Conservation (phyloP, 768 basidiomycete genomes). For the Tulasnella sp. region DNA sequence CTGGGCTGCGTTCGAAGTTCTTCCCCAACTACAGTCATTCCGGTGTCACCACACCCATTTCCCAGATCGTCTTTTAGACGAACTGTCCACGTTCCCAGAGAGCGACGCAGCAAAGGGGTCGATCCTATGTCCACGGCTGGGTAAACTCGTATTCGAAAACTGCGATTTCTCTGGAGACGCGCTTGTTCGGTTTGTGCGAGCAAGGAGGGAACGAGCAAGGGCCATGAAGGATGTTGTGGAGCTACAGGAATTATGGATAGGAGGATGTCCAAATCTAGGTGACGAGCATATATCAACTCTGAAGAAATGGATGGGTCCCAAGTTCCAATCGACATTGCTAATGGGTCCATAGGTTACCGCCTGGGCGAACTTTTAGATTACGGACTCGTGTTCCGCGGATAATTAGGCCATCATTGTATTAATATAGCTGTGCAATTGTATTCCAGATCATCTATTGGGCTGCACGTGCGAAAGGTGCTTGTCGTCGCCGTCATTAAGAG, state of each 20-base stretch:
- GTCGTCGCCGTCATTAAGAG: too few species aligned
- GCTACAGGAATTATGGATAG: slow-evolving; percentile 9
- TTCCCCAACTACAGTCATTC: slow-evolving; percentile 12
- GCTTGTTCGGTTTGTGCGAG: slow-evolving; percentile 8
- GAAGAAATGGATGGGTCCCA: slow-evolving; percentile 5
- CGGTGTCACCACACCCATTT: slow-evolving; percentile 14
- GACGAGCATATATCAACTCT: neutral
- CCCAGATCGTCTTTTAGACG: slow-evolving; percentile 2
- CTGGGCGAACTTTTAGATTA: too few species aligned
- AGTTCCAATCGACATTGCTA: slow-evolving; percentile 6
- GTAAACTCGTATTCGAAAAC: slow-evolving; percentile 13
- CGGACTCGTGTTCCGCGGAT: too few species aligned
- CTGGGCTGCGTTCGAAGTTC: slow-evolving; percentile 6
- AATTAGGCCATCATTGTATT: too few species aligned
- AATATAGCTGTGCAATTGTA: too few species aligned
- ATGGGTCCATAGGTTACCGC: too few species aligned
- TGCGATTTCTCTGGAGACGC: slow-evolving; percentile 7
- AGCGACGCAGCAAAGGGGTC: neutral
- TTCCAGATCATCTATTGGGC: too few species aligned
- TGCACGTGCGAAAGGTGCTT: too few species aligned
- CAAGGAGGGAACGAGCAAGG: neutral
- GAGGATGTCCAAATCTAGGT: slow-evolving; percentile 3
- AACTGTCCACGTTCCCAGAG: neutral
- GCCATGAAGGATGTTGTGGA: neutral
- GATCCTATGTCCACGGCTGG: slow-evolving; percentile 7